phyloP scores from a whole-genome alignment of 768 basidiomycete genomes.

The Termitomyces sp. region DNA sequence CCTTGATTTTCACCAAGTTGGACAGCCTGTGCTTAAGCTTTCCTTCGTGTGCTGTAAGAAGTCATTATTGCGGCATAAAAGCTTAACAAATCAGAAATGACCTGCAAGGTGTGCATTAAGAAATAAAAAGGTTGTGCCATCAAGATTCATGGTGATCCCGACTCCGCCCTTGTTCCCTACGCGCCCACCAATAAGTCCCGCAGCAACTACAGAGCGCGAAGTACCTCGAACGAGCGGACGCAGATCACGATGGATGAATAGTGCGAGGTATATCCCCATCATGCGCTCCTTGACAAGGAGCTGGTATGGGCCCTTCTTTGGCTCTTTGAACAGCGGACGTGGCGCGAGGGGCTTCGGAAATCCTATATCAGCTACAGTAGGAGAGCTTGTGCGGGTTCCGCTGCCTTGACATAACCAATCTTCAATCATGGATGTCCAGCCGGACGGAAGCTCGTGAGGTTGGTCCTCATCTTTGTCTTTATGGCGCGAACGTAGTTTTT shows the following conservation, averaged over 20 bases:
- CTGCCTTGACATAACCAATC: slow-evolving; percentile 59
- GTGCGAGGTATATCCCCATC: slow-evolving; percentile 81
- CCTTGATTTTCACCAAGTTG: slow-evolving; percentile 89
- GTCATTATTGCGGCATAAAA: background rate
- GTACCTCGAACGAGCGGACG: slow-evolving; percentile 61
- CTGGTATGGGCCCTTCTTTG: slow-evolving; percentile 70
- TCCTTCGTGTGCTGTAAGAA: slow-evolving; percentile 62
- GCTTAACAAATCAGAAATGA: slow-evolving; percentile 16
- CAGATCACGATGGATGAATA: slow-evolving; percentile 74
- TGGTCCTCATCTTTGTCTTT: slow-evolving; percentile 34
- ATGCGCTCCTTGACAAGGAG: slow-evolving; percentile 85
- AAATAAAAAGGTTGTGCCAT: slow-evolving; percentile 80
- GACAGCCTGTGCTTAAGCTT: slow-evolving; percentile 74
- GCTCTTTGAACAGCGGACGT: slow-evolving; percentile 33
- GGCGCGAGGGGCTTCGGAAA: slow-evolving; percentile 36
- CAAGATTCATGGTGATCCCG: slow-evolving; percentile 82
- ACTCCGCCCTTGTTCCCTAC: slow-evolving; percentile 93
- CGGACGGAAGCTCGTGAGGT: slow-evolving; percentile 32
- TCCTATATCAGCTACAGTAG: slow-evolving; percentile 38
- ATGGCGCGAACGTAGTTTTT: slow-evolving; percentile 28
- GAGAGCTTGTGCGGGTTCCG: slow-evolving; percentile 23
- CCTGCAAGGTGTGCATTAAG: slow-evolving; percentile 91
- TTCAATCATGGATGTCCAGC: slow-evolving; percentile 76
- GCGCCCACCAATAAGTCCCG: slow-evolving; percentile 86
- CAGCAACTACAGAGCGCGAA: slow-evolving; percentile 79